Conservation (phyloP, 306 rosid species). For the Quercus rubra region DNA sequence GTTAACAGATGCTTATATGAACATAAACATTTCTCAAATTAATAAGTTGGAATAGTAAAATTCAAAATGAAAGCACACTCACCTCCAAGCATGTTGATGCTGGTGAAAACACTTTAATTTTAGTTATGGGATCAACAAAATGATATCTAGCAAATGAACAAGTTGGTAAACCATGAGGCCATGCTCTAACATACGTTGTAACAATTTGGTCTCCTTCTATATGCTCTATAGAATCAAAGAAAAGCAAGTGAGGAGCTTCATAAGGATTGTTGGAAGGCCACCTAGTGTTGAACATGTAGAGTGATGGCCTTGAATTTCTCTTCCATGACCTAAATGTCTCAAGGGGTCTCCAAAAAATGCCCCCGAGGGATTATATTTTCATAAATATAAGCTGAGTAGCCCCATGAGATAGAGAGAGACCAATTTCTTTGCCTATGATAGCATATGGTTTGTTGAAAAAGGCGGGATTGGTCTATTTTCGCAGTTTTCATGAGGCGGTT, state of each 20-base stretch:
- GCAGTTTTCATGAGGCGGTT: slow-evolving; percentile 35
- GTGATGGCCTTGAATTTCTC: slow-evolving; percentile 11
- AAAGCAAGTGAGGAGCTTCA: slow-evolving; percentile 46
- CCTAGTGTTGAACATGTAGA: slow-evolving; percentile 48
- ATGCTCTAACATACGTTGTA: slow-evolving; percentile 29
- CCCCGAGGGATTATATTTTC: slow-evolving; percentile 35
- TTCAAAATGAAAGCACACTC: too few species aligned
- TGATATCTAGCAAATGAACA: slow-evolving; percentile 34
- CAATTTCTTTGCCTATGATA: slow-evolving; percentile 42
- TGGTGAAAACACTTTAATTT: slow-evolving; percentile 33
- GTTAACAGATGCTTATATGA: too few species aligned
- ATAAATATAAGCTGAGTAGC: slow-evolving; percentile 46
- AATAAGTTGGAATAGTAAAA: too few species aligned
- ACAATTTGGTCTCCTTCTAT: background rate
- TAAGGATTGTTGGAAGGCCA: slow-evolving; percentile 27
- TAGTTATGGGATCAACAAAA: slow-evolving; percentile 35
- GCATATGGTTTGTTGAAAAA: slow-evolving; percentile 53
- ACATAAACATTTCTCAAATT: too few species aligned
- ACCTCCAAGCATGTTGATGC: slow-evolving; percentile 24
- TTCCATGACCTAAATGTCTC: slow-evolving; percentile 46
- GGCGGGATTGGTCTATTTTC: slow-evolving; percentile 32
- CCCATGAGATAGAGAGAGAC: slow-evolving; percentile 54
- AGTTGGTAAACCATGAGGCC: slow-evolving; percentile 20
- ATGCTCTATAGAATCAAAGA: slow-evolving; percentile 20
- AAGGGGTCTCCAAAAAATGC: slow-evolving; percentile 31